Percentiles rank a stretch among this genome's conserved stretches.
These are phyloP conservation scores for Pythium aphanidermatum DNA, from an alignment of 352 stramenopile genomes.

Conservation along the genomic window DNA sequence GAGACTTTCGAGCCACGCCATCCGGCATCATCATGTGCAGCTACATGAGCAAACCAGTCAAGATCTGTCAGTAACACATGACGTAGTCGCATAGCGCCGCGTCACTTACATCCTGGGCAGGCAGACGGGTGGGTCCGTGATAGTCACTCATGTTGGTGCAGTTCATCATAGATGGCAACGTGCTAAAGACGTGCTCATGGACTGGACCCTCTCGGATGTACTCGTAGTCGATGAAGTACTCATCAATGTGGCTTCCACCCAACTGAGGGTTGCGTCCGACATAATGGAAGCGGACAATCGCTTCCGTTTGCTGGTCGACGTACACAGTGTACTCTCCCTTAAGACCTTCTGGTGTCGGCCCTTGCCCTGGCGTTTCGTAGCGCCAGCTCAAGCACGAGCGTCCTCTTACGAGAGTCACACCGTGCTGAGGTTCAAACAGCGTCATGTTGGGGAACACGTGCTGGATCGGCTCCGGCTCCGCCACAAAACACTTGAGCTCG, in stretches of 20 bases:
- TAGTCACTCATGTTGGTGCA: conserved; percentile 59
- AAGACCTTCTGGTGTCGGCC: conserved; percentile 53
- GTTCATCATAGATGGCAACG: conserved; percentile 73
- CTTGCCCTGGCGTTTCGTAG: conserved; percentile 50
- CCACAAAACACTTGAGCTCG: conserved; percentile 69
- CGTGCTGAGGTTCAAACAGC: conserved; percentile 80
- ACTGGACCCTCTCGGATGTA: conserved; percentile 73
- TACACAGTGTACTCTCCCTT: conserved; percentile 85
- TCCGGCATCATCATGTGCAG: conserved; percentile 82
- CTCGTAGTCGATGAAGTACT: conserved; percentile 89
- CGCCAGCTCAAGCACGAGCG: conserved; percentile 81
- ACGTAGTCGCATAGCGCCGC: conserved; percentile 1
- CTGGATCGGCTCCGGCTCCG: conserved; percentile 53
- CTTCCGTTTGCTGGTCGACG: conserved; percentile 67
- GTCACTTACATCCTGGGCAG: conserved; percentile 58
- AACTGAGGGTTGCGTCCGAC: conserved; percentile 81
- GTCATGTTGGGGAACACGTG: conserved; percentile 83
- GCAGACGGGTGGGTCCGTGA: conserved; percentile 44
- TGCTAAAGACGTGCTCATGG: conserved; percentile 56
- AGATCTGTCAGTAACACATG: not conserved
- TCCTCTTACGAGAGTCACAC: conserved; percentile 62
- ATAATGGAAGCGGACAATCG: conserved; percentile 83
- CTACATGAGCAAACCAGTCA: conserved; percentile 23
- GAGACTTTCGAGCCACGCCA: conserved; percentile 41
- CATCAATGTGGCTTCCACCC: conserved; percentile 84